A percentile compares a stretch with the other conserved stretches of the same genome.
Evolutionary conservation across 352 stramenopile species (phyloP).

Genomic region (Globisporangium mamillatum): DNA sequence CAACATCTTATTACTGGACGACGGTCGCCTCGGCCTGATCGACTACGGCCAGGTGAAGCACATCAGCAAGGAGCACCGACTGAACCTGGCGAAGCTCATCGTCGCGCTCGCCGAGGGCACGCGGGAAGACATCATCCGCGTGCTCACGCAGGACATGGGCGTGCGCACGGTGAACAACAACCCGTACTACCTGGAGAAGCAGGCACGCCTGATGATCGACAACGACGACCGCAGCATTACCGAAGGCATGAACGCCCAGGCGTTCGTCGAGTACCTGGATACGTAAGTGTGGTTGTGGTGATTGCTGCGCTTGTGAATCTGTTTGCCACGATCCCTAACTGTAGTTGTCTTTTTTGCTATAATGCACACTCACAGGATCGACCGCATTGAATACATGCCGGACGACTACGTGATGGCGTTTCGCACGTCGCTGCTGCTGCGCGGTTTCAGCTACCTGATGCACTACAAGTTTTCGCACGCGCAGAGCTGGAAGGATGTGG

Average conservation of each 20-base stretch:
- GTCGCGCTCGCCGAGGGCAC: slow-evolving; percentile 73
- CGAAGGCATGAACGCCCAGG: slow-evolving; percentile 81
- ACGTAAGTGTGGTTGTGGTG: slow-evolving; percentile 38
- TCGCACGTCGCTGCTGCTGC: slow-evolving; percentile 78
- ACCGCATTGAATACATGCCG: slow-evolving; percentile 76
- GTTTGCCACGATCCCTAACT: neutral
- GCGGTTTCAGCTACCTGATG: slow-evolving; percentile 81
- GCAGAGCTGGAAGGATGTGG: slow-evolving; percentile 73
- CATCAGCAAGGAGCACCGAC: slow-evolving; percentile 59
- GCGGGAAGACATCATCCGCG: slow-evolving; percentile 70
- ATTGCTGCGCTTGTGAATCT: neutral
- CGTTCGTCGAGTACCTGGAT: slow-evolving; percentile 85
- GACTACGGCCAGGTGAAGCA: slow-evolving; percentile 93
- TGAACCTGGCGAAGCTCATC: slow-evolving; percentile 82
- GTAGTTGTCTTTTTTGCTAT: neutral
- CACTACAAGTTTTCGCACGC: slow-evolving; percentile 87
- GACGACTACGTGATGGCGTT: slow-evolving; percentile 89
- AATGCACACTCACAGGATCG: slow-evolving; percentile 39
- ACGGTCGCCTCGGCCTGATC: slow-evolving; percentile 88
- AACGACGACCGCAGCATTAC: slow-evolving; percentile 78
- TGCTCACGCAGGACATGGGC: slow-evolving; percentile 77
- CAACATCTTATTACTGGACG: slow-evolving; percentile 90
- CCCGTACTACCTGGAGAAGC: slow-evolving; percentile 82
- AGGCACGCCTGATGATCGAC: slow-evolving; percentile 85
- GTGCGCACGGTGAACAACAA: slow-evolving; percentile 74